Evolutionary conservation across 441 rosid species (phyloP).

Genomic region (Populus trichocarpa): DNA sequence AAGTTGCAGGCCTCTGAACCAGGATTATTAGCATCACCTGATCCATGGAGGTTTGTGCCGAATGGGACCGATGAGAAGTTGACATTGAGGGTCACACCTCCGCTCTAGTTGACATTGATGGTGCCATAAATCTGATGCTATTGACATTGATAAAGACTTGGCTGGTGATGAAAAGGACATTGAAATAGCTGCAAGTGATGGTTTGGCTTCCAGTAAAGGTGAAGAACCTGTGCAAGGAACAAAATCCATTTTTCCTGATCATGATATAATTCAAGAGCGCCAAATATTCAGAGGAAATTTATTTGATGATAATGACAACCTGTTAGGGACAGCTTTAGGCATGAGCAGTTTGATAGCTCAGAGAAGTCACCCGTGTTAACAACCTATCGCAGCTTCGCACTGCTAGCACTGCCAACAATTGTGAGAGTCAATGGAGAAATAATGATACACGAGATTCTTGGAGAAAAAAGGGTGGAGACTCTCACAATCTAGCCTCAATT

Average conservation of each 20-base stretch:
- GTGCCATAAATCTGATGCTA: too few species aligned
- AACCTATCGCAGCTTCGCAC: not conserved
- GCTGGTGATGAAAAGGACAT: too few species aligned
- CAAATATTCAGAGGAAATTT: constrained; percentile 69
- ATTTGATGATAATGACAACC: constrained; percentile 71
- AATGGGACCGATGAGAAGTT: constrained; percentile 31
- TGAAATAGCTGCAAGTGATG: constrained; percentile 10
- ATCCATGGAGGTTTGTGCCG: constrained; percentile 28
- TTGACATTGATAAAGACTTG: too few species aligned
- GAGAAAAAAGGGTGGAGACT: too few species aligned
- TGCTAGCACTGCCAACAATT: not conserved
- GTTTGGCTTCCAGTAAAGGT: constrained; percentile 24
- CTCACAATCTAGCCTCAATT: too few species aligned
- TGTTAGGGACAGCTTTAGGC: constrained; percentile 38
- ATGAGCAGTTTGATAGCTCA: constrained; percentile 49
- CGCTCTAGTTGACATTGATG: too few species aligned
- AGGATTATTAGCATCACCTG: constrained; percentile 31
- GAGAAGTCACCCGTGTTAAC: constrained; percentile 17
- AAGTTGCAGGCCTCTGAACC: constrained; percentile 39
- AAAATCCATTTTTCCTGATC: constrained; percentile 33
- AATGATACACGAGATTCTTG: too few species aligned
- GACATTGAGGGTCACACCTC: too few species aligned
- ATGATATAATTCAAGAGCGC: constrained; percentile 49
- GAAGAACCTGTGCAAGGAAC: constrained; percentile 39
- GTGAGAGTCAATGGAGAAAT: too few species aligned